These are phyloP conservation scores for Rhodotorula sp. DNA, from an alignment of 1,284 basidiomycete genomes.

Conservation along the genomic window DNA sequence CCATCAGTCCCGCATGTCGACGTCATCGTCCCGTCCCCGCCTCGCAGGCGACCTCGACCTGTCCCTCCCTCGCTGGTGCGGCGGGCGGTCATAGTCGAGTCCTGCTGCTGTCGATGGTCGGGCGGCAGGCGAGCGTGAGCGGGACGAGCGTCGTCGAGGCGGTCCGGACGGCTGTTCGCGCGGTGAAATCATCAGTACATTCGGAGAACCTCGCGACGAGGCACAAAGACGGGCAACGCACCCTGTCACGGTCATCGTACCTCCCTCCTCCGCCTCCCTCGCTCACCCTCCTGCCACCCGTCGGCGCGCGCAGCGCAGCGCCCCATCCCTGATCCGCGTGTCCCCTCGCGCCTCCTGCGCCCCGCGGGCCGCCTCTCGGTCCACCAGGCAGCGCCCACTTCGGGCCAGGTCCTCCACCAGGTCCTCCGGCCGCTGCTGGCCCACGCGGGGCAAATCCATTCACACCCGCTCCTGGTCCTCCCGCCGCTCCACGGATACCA, in stretches of 20 bases:
- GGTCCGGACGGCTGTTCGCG: background rate
- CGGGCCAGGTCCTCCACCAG: background rate
- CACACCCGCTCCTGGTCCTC: background rate
- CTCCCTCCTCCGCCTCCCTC: background rate
- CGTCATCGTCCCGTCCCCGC: background rate
- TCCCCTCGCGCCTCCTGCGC: background rate
- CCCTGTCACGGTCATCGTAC: constrained; percentile 6
- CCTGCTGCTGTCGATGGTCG: background rate
- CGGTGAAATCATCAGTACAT: background rate
- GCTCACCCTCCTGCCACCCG: background rate
- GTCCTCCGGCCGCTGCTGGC: background rate
- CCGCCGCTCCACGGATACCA: background rate
- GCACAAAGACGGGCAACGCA: background rate
- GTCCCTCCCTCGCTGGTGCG: constrained; percentile 1
- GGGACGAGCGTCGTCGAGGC: constrained; percentile 11
- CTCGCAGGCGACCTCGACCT: background rate
- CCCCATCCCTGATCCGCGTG: constrained; percentile 24
- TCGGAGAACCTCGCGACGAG: background rate
- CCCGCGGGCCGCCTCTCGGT: background rate
- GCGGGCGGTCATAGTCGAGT: background rate
- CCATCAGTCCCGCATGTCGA: constrained; percentile 6
- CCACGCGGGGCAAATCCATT: background rate
- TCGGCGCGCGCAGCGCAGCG: background rate
- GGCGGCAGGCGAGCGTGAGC: constrained; percentile 19
- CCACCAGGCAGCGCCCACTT: background rate